Evolutionary conservation across 441 rosid genomes (phyloP).

Genomic region (Brassica hybrid): DNA sequence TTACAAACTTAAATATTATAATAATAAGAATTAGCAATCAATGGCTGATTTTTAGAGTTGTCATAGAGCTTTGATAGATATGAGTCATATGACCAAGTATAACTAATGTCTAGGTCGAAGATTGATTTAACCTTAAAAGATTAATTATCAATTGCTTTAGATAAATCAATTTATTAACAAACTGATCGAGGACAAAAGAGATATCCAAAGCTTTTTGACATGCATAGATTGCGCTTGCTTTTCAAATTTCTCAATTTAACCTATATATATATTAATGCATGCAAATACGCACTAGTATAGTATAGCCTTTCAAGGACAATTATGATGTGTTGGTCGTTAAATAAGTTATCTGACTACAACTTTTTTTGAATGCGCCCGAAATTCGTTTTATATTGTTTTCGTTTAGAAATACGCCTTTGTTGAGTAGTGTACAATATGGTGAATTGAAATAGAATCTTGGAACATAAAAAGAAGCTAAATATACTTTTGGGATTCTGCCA

Average conservation of each 20-base stretch:
- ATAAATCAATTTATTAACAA: slow-evolving; percentile 27
- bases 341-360: background rate
- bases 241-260: slow-evolving; percentile 9
- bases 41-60: slow-evolving; percentile 22
- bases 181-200: slow-evolving; percentile 34
- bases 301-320: slow-evolving; percentile 20
- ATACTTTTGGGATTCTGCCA: background rate
- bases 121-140: slow-evolving; percentile 43
- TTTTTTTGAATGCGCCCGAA: background rate
- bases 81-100: slow-evolving; percentile 31
- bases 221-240: slow-evolving; percentile 49
- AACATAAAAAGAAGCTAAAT: background rate
- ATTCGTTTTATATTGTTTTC: background rate
- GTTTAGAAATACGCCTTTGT: too few relatives aligned
- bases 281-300: slow-evolving; percentile 22
- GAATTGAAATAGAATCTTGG: slow-evolving; percentile 6
- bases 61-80: slow-evolving; percentile 29
- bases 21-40: slow-evolving; percentile 23
- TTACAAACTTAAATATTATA: slow-evolving; percentile 8
- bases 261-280: slow-evolving; percentile 25
- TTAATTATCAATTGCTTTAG: slow-evolving; percentile 27
- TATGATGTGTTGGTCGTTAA: slow-evolving; percentile 15
- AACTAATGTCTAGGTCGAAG: slow-evolving; percentile 25
- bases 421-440: background rate
- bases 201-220: slow-evolving; percentile 33